Evolutionary conservation across 495 filamentous ascomycete genomes (phyloP).

Genomic region (Trichoderma parareesei): DNA sequence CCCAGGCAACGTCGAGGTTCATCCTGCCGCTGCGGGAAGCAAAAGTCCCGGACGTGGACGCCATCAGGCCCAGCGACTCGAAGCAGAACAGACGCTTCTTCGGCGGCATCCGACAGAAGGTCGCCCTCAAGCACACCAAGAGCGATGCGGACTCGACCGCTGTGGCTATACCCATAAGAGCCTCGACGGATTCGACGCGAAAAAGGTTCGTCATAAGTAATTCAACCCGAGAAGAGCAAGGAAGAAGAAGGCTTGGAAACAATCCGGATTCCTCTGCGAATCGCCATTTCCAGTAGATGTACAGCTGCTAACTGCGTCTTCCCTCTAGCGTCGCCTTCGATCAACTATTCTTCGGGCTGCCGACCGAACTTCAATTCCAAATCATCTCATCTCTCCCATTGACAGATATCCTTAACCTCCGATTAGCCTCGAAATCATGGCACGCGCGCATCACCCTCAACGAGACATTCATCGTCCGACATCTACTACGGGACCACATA

Average conservation of each 20-base stretch:
- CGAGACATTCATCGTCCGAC: conserved; percentile 46
- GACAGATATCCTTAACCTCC: conserved; percentile 43
- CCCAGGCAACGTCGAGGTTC: conserved; percentile 23
- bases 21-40: conserved; percentile 34
- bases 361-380: conserved; percentile 48
- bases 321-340: conserved; percentile 31
- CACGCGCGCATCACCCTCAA: conserved; percentile 48
- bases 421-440: conserved; percentile 44
- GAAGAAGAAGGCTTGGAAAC: too few relatives aligned
- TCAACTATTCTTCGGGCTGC: conserved; percentile 41
- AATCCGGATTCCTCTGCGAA: not conserved
- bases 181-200: conserved; percentile 14
- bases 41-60: conserved; percentile 21
- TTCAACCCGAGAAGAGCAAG: not conserved
- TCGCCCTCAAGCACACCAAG: not conserved
- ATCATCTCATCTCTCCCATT: conserved; percentile 48
- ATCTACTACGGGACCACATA: conserved; percentile 45
- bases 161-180: not conserved
- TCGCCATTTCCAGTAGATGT: not conserved
- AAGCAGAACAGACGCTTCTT: conserved; percentile 32
- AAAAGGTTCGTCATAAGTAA: conserved; percentile 14
- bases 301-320: not conserved
- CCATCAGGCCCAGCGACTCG: conserved; percentile 21
- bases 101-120: conserved; percentile 18
- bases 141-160: not conserved